Conservation (phyloP, 768 basidiomycete species). For the Mycena latifolia region DNA sequence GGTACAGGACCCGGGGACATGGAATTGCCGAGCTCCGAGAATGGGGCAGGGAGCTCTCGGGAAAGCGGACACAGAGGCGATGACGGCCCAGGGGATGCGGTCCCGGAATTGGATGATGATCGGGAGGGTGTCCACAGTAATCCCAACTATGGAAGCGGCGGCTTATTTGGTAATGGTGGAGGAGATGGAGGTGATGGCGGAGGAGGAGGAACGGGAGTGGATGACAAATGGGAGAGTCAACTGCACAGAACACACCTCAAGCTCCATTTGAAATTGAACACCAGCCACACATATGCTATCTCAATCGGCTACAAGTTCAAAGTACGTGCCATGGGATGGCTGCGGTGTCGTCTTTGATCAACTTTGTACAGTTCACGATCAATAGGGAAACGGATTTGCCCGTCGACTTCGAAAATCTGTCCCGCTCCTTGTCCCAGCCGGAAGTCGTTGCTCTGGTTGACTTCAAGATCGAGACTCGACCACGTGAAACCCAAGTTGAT, state of each 20-base stretch:
- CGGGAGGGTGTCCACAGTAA: no score
- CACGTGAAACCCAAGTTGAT: no score
- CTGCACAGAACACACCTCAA: conserved; percentile 7
- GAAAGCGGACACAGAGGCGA: no score
- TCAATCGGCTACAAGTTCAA: conserved; percentile 7
- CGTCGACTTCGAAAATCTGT: not conserved
- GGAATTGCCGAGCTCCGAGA: no score
- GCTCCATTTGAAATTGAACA: not conserved
- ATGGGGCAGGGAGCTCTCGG: no score
- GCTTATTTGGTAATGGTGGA: not conserved
- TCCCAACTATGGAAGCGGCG: not conserved
- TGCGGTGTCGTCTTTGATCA: no score
- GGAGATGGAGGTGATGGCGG: conserved; percentile 1
- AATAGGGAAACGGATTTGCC: not conserved
- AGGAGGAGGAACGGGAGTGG: not conserved
- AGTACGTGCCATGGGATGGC: not conserved
- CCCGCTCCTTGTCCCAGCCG: not conserved
- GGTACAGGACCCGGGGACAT: no score
- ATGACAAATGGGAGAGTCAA: conserved; percentile 14
- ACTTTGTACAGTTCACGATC: not conserved
- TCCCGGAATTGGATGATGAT: no score
- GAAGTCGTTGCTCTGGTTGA: no score
- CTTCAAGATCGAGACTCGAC: no score
- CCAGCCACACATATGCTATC: not conserved
- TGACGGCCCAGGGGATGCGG: no score